These are phyloP conservation scores for Juncus inflexus DNA, from an alignment of 176 grass and related monocot species.

Conservation along the genomic window DNA sequence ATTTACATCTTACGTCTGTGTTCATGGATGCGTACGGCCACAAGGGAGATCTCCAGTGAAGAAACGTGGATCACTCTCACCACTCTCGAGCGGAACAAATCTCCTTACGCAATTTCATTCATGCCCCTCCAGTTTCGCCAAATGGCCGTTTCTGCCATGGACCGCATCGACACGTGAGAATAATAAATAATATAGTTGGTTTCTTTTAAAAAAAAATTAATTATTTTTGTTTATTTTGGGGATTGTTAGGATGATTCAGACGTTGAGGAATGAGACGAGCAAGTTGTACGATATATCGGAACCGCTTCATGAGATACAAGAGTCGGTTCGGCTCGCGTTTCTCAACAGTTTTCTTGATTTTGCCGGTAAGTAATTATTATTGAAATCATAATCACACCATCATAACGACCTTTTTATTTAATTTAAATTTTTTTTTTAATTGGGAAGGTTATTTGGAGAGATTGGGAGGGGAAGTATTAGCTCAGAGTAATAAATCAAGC, in stretches of 20 bases:
- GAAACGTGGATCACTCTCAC: constrained; percentile 87
- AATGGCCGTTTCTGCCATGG: constrained; percentile 79
- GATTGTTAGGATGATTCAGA: constrained; percentile 91
- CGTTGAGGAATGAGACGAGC: constrained; percentile 69
- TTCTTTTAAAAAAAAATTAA: constrained; percentile 17
- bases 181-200: constrained; percentile 3
- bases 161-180: constrained; percentile 75
- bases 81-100: constrained; percentile 88
- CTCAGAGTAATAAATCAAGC: constrained; percentile 74
- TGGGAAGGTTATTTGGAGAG: constrained; percentile 72
- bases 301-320: constrained; percentile 92
- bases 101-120: constrained; percentile 89
- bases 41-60: constrained; percentile 73
- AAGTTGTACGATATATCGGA: constrained; percentile 72
- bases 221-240: constrained; percentile 51
- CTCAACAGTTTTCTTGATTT: constrained; percentile 94
- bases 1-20: constrained; percentile 89
- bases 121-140: constrained; percentile 84
- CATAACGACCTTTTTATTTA: background rate
- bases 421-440: background rate
- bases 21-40: constrained; percentile 80
- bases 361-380: constrained; percentile 52
- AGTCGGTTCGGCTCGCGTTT: constrained; percentile 97
- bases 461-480: constrained; percentile 56
- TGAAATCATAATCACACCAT: background rate